These are phyloP conservation scores for Cryptococcus sp. DNA, from an alignment of 1,284 basidiomycete genomes.

Conservation along the genomic window DNA sequence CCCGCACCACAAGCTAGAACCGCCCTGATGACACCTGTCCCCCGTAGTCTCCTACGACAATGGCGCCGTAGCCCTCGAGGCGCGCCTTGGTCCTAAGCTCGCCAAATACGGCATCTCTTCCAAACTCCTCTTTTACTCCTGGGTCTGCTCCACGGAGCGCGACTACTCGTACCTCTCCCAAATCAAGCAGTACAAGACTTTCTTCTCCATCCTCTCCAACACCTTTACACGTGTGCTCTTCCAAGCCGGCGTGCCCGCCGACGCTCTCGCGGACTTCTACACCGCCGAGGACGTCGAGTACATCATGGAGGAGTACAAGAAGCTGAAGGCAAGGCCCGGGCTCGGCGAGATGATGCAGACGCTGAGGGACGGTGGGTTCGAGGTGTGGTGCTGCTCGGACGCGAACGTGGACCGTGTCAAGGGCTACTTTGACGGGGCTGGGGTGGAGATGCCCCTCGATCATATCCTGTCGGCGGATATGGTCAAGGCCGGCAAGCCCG, in stretches of 20 bases:
- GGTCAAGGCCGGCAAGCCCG: constrained; percentile 29
- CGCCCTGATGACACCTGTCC: too few relatives aligned
- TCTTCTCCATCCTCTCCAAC: constrained; percentile 23
- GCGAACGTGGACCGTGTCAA: constrained; percentile 31
- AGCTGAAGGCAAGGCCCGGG: constrained; percentile 23
- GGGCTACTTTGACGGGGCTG: constrained; percentile 31
- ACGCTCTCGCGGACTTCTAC: constrained; percentile 20
- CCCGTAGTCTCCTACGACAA: constrained; percentile 28
- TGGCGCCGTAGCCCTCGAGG: constrained; percentile 27
- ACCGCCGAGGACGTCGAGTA: constrained; percentile 26
- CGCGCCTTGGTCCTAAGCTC: constrained; percentile 27
- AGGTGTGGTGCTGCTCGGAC: constrained; percentile 30
- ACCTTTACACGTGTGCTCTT: constrained; percentile 29
- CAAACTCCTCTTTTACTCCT: constrained; percentile 33
- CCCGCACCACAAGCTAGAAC: not conserved
- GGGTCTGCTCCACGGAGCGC: constrained; percentile 25
- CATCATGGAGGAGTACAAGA: constrained; percentile 24
- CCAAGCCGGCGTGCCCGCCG: constrained; percentile 26
- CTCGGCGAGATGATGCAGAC: constrained; percentile 30
- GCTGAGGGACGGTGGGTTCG: constrained; percentile 28
- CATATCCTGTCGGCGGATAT: constrained; percentile 34
- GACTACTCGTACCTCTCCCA: constrained; percentile 32
- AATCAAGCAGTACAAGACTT: constrained; percentile 31
- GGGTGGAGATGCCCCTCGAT: constrained; percentile 28
- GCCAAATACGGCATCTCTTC: constrained; percentile 22